A percentile compares a stretch with the other conserved stretches of the same genome.
These are phyloP conservation scores for Casuarina glauca DNA, from an alignment of 306 rosid species.

Conservation along the genomic window DNA sequence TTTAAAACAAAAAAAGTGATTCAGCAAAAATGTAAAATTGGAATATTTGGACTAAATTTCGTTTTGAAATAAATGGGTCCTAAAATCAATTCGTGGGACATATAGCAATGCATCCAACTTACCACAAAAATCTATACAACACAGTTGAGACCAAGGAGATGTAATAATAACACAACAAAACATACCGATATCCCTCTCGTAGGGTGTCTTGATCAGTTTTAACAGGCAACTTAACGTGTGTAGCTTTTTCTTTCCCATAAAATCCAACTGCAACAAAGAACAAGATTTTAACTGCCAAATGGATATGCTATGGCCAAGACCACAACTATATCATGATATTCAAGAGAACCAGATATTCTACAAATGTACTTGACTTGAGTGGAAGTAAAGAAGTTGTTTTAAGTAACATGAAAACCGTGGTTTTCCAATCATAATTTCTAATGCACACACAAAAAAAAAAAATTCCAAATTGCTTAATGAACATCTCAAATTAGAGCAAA, in stretches of 20 bases:
- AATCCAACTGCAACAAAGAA: constrained; percentile 54
- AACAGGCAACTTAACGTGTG: constrained; percentile 57
- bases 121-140: background rate
- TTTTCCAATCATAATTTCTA: constrained; percentile 11
- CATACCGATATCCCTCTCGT: constrained; percentile 85
- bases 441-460: background rate
- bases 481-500: background rate
- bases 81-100: no score
- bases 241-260: constrained; percentile 62
- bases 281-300: constrained; percentile 10
- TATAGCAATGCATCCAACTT: no score
- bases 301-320: constrained; percentile 7
- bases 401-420: background rate
- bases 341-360: constrained; percentile 5
- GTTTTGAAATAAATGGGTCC: no score
- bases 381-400: no score
- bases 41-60: no score
- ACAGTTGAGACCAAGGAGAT: background rate
- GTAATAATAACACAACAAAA: constrained; percentile 5
- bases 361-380: constrained; percentile 1
- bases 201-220: constrained; percentile 92
- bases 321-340: constrained; percentile 15
- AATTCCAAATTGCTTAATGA: background rate
- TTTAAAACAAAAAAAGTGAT: no score
- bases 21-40: no score